Evolutionary conservation across 73 alveolate genomes (phyloP), one percentile per base, ranked within the genome.

Genomic region (Tetrahymena elliotti): DNA sequence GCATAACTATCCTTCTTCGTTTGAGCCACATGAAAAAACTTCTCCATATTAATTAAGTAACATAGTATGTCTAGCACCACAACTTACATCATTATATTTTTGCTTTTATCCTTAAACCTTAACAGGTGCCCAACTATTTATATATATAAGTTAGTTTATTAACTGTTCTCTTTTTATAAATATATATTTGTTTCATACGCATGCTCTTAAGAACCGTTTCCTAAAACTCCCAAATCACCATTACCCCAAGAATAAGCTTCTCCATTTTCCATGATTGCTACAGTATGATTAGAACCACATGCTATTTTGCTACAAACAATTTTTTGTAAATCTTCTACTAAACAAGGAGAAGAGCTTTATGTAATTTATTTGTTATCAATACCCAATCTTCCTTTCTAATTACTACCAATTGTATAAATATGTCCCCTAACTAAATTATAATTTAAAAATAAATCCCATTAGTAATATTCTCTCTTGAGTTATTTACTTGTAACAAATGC

Each of bases 271-370:
- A 98, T 96, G 24, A 98, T 93, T 16, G 98, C 98, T 41, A 97
- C 97, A 52, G 99, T 92, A 96, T 98, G 99, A 52, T 96, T 98
- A 96, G 97, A 97, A 16, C 99, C 99, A 93, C 99, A 98, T 0
- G 99, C 93, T 15, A 98, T 95, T 94, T 95, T 94, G 1, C 83
- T 93, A 18, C 96, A 84, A 22, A 68, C 83, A 38, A 82, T 39
- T 34, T 53, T 38, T 47, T 52, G 35, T 20, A 96, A 38, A 35
- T 52, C 53, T 33, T 97, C 98, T 10, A 97, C 96, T 40, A 96
- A 82, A 53, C 88, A 93, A 24, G 97, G 97, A 33, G 97, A 94
- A 39, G 95, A 94, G 54, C 93, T 36, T 33, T 36, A 20, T 16
- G 52, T 83, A 2, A 94, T 82, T 24, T 39, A 12, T 35, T 92